Evolutionary conservation across 2,329 filamentous ascomycete species (phyloP).

Genomic region (Colletotrichum sp.): DNA sequence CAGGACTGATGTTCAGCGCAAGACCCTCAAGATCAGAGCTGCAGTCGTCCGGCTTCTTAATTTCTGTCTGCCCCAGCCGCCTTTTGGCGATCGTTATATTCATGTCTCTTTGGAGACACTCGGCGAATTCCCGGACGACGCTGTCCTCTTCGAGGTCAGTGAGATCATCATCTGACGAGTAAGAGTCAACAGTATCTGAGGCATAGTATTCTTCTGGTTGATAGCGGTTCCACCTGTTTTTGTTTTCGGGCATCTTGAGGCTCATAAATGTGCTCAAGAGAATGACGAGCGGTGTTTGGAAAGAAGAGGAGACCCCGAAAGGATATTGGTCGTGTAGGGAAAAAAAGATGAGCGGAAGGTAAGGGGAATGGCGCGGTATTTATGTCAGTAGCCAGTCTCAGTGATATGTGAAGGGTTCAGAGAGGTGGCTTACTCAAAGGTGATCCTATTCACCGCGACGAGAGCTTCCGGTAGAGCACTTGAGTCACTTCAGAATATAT

Average conservation of each 20-base stretch:
- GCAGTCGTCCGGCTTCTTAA: background rate
- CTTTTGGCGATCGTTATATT: background rate
- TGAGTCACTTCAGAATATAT: background rate
- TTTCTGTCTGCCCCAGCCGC: background rate
- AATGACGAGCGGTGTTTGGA: no score
- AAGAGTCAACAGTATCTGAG: background rate
- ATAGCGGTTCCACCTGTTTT: rapidly evolving
- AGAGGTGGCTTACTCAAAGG: no score
- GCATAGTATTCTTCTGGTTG: rapidly evolving
- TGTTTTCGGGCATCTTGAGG: background rate
- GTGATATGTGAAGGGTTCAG: no score
- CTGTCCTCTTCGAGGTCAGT: background rate
- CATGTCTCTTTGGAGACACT: background rate
- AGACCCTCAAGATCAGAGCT: background rate
- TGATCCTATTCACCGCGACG: no score
- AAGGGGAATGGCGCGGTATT: background rate
- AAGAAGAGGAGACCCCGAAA: no score
- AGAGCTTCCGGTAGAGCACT: no score
- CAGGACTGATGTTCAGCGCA: background rate
- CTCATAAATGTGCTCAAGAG: no score
- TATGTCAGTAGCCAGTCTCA: background rate
- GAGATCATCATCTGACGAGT: background rate
- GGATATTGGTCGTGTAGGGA: no score
- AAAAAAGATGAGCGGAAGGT: no score
- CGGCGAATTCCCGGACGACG: background rate